Conservation (phyloP, 306 rosid species). For the Trichosanthes truncata region DNA sequence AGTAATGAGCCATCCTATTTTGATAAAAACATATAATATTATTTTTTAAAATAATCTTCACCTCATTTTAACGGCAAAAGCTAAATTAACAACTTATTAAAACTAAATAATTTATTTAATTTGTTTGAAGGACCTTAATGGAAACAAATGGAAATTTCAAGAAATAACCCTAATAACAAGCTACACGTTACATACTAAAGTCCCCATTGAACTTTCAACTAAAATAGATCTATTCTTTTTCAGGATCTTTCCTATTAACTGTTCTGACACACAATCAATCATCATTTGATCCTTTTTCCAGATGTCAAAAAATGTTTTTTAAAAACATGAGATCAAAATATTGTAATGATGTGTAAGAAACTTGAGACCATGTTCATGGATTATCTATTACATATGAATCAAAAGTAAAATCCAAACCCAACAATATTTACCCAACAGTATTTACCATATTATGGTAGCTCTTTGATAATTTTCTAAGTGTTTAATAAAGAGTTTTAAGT, state of each 20-base stretch:
- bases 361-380: background rate
- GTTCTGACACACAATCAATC: background rate
- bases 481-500: too few relatives aligned
- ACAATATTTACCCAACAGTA: background rate
- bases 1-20: background rate
- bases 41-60: too few relatives aligned
- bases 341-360: background rate
- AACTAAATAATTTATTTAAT: background rate
- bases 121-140: background rate
- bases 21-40: background rate
- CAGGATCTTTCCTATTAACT: background rate
- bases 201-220: background rate
- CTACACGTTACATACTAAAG: background rate
- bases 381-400: background rate
- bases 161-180: background rate
- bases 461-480: background rate
- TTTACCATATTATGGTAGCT: background rate
- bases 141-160: background rate
- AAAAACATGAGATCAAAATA: background rate
- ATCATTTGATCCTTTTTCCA: background rate
- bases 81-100: background rate
- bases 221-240: background rate
- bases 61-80: background rate
- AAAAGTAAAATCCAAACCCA: background rate
- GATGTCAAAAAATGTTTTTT: background rate